Evolutionary conservation across 2,329 filamentous ascomycete species (phyloP).

Genomic region (Microdochium paspali): DNA sequence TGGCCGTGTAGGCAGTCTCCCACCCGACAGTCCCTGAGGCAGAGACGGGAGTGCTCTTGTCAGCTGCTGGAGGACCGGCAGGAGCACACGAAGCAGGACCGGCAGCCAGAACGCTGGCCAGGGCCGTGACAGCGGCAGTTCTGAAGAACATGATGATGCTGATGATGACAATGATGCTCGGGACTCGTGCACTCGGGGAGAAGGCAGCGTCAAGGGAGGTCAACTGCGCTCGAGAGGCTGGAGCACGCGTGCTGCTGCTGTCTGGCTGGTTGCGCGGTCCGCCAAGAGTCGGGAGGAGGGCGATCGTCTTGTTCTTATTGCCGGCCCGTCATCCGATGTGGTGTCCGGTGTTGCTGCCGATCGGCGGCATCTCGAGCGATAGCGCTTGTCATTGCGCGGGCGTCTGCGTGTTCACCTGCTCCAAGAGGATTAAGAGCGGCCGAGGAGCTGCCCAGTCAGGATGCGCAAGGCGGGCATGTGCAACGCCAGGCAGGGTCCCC

Average conservation of each 20-base stretch:
- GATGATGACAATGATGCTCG: too few species aligned
- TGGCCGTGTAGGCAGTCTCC: constrained; percentile 37
- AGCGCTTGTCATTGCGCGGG: too few species aligned
- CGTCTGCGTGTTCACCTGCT: background rate
- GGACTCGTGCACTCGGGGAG: too few species aligned
- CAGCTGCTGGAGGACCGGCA: too few species aligned
- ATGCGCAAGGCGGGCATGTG: background rate
- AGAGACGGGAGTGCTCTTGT: background rate
- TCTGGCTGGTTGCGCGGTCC: too few species aligned
- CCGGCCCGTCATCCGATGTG: too few species aligned
- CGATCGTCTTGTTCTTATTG: too few species aligned
- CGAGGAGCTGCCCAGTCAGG: background rate
- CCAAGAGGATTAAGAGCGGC: too few species aligned
- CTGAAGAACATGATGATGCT: background rate
- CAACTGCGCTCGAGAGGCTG: background rate
- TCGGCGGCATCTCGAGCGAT: too few species aligned
- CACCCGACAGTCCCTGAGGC: background rate
- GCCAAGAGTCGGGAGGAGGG: too few species aligned
- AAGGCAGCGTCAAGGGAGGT: background rate
- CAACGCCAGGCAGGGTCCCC: background rate
- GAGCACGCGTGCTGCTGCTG: too few species aligned
- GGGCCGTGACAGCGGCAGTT: background rate
- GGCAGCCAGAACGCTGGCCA: background rate
- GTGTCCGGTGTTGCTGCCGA: too few species aligned
- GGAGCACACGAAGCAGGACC: background rate